Conservation (phyloP, 2,329 filamentous ascomycete species). For the Dichotomopilus funicola region DNA sequence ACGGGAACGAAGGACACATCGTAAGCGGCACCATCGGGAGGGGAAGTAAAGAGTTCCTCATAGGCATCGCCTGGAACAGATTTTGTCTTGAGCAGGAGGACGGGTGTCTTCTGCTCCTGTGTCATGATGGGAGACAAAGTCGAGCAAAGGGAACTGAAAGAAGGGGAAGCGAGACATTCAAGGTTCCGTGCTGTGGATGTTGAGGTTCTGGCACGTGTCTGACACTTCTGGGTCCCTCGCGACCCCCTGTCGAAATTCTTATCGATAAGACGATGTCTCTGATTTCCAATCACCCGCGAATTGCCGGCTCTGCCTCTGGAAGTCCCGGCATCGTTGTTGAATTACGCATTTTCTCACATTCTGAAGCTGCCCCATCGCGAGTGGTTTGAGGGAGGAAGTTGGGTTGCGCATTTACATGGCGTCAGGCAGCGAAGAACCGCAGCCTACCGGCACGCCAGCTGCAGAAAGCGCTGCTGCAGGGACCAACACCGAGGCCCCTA, state of each 20-base stretch:
- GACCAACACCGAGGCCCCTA: constrained; percentile 33
- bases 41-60: constrained; percentile 55
- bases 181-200: not conserved
- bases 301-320: not conserved
- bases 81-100: constrained; percentile 72
- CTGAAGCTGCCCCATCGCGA: not conserved
- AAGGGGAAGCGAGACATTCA: not conserved
- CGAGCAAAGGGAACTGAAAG: not conserved
- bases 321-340: not conserved
- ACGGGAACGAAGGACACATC: constrained; percentile 69
- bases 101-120: constrained; percentile 36
- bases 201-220: too few species aligned
- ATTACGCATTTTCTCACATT: not conserved
- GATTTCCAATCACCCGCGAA: constrained; percentile 5
- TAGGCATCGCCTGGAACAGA: constrained; percentile 67
- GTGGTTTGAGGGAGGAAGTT: not conserved
- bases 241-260: not conserved
- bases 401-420: constrained; percentile 29
- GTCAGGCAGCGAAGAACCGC: constrained; percentile 31
- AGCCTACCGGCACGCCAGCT: constrained; percentile 10
- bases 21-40: constrained; percentile 41
- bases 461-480: constrained; percentile 19
- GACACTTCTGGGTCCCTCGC: too few species aligned
- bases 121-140: not conserved
- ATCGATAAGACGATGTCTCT: constrained; percentile 5